Evolutionary conservation across 1,139 yeast genomes (phyloP).

Genomic region (Debaryomycetaceae sp.): DNA sequence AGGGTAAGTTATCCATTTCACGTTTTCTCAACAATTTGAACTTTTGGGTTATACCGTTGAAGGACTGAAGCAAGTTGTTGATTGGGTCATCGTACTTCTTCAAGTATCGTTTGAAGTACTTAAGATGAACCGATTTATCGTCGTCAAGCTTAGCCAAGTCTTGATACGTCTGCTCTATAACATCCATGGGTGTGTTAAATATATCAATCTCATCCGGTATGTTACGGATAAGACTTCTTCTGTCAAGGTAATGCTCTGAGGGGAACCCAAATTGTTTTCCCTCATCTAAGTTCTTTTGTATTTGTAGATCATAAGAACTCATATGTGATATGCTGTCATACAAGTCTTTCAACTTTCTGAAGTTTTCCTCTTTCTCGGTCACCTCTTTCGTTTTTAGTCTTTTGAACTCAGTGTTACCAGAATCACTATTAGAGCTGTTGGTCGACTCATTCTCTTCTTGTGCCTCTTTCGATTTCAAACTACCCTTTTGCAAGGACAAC

Average conservation of each 20-base stretch:
- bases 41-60: slow-evolving; percentile 35
- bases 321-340: slow-evolving; percentile 32
- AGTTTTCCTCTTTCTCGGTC: slow-evolving; percentile 2
- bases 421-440: slow-evolving; percentile 3
- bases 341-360: slow-evolving; percentile 3
- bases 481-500: slow-evolving; percentile 26
- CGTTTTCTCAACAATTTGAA: slow-evolving; percentile 34
- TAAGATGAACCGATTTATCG: slow-evolving; percentile 38
- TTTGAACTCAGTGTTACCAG: slow-evolving; percentile 1
- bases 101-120: slow-evolving; percentile 33
- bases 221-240: slow-evolving; percentile 29
- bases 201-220: slow-evolving; percentile 41
- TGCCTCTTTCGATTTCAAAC: slow-evolving; percentile 15
- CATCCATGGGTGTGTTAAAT: slow-evolving; percentile 17
- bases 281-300: slow-evolving; percentile 38
- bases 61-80: slow-evolving; percentile 30
- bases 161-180: slow-evolving; percentile 29
- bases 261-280: slow-evolving; percentile 33
- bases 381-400: slow-evolving; percentile 1
- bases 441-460: slow-evolving; percentile 6
- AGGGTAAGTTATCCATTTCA: slow-evolving; percentile 28
- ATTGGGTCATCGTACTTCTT: slow-evolving; percentile 33
- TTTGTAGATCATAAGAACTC: slow-evolving; percentile 36
- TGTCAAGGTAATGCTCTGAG: slow-evolving; percentile 35
- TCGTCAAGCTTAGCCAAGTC: slow-evolving; percentile 32